Conservation (phyloP, 2,329 filamentous ascomycete species). For the Aspergillus hortae region DNA sequence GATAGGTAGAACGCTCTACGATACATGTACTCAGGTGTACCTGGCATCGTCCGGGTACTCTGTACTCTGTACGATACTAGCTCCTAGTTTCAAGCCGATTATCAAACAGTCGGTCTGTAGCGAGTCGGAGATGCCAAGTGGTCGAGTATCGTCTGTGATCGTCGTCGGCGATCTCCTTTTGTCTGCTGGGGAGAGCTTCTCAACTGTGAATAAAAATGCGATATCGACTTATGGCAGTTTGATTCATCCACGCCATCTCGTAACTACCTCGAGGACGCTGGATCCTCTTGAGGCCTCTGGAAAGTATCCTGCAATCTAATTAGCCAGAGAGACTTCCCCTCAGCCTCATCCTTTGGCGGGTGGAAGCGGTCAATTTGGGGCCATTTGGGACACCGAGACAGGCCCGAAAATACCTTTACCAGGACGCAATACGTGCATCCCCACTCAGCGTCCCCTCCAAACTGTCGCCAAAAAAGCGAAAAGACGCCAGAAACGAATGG, state of each 20-base stretch:
- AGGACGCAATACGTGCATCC: not conserved
- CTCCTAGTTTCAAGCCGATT: not conserved
- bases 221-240: too few species aligned
- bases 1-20: not conserved
- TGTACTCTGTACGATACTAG: not conserved
- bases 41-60: not conserved
- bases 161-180: too few species aligned
- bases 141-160: too few species aligned
- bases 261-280: not conserved
- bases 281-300: not conserved
- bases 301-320: not conserved
- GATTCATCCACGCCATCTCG: too few species aligned
- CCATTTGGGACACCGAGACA: too few species aligned
- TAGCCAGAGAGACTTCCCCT: not conserved
- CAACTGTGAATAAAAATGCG: too few species aligned
- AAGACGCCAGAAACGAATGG: not conserved
- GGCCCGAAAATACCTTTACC: not conserved
- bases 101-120: too few species aligned
- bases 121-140: too few species aligned
- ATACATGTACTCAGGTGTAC: not conserved
- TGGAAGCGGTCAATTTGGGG: not conserved
- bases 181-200: too few species aligned
- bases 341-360: not conserved
- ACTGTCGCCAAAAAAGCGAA: not conserved
- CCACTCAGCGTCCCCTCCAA: not conserved